Evolutionary conservation across 2,329 filamentous ascomycete genomes (phyloP).

Genomic region (Phoma sp.): DNA sequence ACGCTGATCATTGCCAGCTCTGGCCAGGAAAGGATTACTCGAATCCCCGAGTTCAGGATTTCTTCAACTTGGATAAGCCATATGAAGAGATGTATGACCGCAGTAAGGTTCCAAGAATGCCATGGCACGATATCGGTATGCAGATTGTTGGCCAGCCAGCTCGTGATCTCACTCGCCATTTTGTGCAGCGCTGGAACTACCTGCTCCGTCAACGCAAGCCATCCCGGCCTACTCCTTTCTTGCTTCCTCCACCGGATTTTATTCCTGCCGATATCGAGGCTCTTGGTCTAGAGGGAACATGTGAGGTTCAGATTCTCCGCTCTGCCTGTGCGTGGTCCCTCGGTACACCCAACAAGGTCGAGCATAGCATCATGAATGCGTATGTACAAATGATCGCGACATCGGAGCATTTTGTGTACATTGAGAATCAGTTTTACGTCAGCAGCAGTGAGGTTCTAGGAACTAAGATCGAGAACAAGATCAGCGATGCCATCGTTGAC

Average conservation of each 20-base stretch:
- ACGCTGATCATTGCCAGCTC: slow-evolving; percentile 91
- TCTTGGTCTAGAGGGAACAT: slow-evolving; percentile 88
- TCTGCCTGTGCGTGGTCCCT: slow-evolving; percentile 92
- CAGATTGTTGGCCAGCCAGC: slow-evolving; percentile 96
- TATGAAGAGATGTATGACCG: slow-evolving; percentile 99
- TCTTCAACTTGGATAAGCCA: slow-evolving; percentile 88
- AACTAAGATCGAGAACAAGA: slow-evolving; percentile 87
- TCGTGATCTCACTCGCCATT: slow-evolving; percentile 90
- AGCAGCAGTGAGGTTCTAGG: slow-evolving; percentile 89
- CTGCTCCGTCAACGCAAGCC: slow-evolving; percentile 90
- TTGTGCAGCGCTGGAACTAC: slow-evolving; percentile 98
- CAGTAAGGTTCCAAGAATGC: slow-evolving; percentile 87
- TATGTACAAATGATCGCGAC: slow-evolving; percentile 94
- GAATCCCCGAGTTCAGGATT: slow-evolving; percentile 93
- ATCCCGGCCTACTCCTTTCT: slow-evolving; percentile 88
- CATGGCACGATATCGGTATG: slow-evolving; percentile 98
- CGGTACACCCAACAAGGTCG: slow-evolving; percentile 79
- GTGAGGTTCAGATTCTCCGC: slow-evolving; percentile 93
- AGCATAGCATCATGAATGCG: slow-evolving; percentile 94
- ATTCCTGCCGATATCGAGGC: slow-evolving; percentile 83
- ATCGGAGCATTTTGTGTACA: slow-evolving; percentile 96
- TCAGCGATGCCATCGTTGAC: slow-evolving; percentile 92
- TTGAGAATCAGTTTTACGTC: slow-evolving; percentile 99
- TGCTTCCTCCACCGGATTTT: slow-evolving; percentile 92
- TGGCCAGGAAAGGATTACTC: slow-evolving; percentile 99